Conservation (phyloP, 371 early-diverging fungal genomes). For the Choanephora cucurbitarum region DNA sequence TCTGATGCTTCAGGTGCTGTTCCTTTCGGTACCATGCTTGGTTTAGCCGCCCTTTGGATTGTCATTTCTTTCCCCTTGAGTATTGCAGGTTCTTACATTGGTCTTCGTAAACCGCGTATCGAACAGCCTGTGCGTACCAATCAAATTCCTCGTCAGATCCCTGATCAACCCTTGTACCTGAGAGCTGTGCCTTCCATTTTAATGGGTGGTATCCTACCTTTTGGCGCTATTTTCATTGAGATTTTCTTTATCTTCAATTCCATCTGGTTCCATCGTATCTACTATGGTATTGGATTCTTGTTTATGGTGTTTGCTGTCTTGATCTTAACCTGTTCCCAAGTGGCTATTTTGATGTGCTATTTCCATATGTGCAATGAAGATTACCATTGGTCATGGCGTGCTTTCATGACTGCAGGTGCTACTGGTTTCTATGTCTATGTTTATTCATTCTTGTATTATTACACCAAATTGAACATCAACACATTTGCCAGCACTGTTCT, state of each 20-base stretch:
- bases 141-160: constrained; percentile 92
- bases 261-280: constrained; percentile 90
- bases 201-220: constrained; percentile 87
- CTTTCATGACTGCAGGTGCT: constrained; percentile 88
- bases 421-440: constrained; percentile 87
- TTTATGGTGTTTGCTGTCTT: constrained; percentile 82
- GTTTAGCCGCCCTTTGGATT: constrained; percentile 85
- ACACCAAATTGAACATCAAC: constrained; percentile 70
- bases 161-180: constrained; percentile 78
- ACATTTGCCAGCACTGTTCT: constrained; percentile 78
- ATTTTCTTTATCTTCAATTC: constrained; percentile 89
- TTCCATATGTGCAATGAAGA: constrained; percentile 93
- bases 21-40: constrained; percentile 89
- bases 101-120: constrained; percentile 83
- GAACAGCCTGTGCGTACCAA: constrained; percentile 92
- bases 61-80: constrained; percentile 87
- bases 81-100: constrained; percentile 91
- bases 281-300: constrained; percentile 89
- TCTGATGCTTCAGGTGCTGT: constrained; percentile 91
- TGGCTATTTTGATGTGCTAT: constrained; percentile 86
- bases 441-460: constrained; percentile 83
- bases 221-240: constrained; percentile 90
- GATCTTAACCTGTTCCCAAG: constrained; percentile 81
- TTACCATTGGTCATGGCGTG: constrained; percentile 95
- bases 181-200: constrained; percentile 74